Evolutionary conservation across 2,329 filamentous ascomycete species (phyloP), one percentile per base, ranked within the genome.

Genomic region (Cladophialophora chaetospira): DNA sequence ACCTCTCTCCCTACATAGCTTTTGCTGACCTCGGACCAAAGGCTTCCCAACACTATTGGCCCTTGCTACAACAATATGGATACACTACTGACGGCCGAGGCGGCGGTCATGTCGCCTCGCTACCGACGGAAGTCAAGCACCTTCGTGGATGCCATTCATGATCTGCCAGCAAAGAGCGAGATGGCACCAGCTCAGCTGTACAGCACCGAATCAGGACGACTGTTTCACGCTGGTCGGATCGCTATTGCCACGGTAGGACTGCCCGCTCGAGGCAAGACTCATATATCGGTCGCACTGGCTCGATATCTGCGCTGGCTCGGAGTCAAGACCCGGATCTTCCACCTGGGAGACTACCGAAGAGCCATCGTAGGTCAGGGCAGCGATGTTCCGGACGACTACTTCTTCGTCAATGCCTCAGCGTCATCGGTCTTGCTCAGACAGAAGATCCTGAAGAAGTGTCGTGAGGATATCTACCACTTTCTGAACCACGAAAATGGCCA

Each of bases 291-390:
- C 50, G 96, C 94, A 5, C 82, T 99, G 69, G 91, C 93, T 44
- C 87, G 94, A 43, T 99, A 99, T 76, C 80, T 99, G 42, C 86
- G 92, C 73, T 99, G 94, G 94, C 83, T 99, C 35, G 94, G 94
- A 61, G 94, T 99, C 58, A 99, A 99, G 78, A 97, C 94, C 29
- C 88, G 93, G 65, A 95, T 97, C 66, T 99, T 99, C 72, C 94
- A 99, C 71, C 80, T 99, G 13, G 94, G 95, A 56, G 94, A 99
- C 74, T 99, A 99, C 72, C 88, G 94, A 64, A 85, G 94, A 70
- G 92, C 91, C 28, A 96, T 93, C 13, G 85, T 97, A 62, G 91
- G 91, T 15, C 84, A 86, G 38, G 90, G 87, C 11, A 87, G 88
- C 55, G 85, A 92, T 55, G 88, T 99, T 13, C 95, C 94, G 1